Evolutionary conservation across 1,284 basidiomycete genomes (phyloP).

Genomic region (Tilletia caries): DNA sequence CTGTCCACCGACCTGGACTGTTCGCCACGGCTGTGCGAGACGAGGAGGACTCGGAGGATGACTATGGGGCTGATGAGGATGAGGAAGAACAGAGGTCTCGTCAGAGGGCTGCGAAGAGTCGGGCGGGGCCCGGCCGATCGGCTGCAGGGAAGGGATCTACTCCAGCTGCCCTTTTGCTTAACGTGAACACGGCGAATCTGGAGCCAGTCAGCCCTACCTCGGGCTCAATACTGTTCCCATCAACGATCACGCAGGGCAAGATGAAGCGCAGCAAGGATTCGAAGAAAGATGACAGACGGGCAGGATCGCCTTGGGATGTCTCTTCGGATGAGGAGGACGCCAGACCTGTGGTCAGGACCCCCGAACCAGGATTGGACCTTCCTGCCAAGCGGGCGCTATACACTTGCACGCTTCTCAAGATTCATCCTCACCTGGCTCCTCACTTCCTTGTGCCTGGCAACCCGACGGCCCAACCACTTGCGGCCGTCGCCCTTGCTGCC

Average conservation of each 20-base stretch:
- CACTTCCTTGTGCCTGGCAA: conserved; percentile 2
- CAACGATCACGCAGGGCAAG: conserved; percentile 23
- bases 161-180: neutral
- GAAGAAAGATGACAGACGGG: conserved; percentile 8
- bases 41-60: conserved; percentile 35
- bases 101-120: neutral
- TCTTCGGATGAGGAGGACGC: conserved; percentile 6
- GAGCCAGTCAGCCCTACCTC: neutral
- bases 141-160: neutral
- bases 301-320: conserved; percentile 2
- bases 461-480: conserved; percentile 3
- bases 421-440: conserved; percentile 35
- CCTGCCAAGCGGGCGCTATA: conserved; percentile 41
- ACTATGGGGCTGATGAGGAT: conserved; percentile 34
- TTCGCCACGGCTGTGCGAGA: neutral
- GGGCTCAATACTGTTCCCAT: conserved; percentile 21
- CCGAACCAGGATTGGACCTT: conserved; percentile 28
- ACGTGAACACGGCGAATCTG: neutral
- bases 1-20: neutral
- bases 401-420: conserved; percentile 43
- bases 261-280: conserved; percentile 5
- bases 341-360: neutral
- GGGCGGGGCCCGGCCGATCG: neutral
- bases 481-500: conserved; percentile 5
- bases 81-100: conserved; percentile 16